These are phyloP conservation scores for Thraustochytrium sp. DNA, from an alignment of 352 stramenopile genomes.

Conservation along the genomic window DNA sequence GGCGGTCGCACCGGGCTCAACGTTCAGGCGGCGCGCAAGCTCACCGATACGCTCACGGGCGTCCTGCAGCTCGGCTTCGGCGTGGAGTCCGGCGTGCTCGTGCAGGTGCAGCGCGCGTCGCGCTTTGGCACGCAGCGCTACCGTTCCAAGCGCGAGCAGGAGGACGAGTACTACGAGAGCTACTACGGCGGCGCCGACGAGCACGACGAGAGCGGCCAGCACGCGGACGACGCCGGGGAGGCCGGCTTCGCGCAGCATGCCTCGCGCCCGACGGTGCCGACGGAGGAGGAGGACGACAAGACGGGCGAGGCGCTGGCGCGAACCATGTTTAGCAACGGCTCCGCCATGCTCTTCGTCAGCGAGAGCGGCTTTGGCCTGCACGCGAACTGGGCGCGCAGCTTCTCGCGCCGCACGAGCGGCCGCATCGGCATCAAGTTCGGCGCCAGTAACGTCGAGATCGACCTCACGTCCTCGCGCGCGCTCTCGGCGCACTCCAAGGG, in stretches of 20 bases:
- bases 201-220: neutral
- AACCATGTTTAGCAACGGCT: conserved; percentile 18
- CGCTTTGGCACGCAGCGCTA: neutral
- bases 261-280: neutral
- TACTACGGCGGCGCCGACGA: neutral
- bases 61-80: conserved; percentile 31
- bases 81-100: neutral
- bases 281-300: conserved; percentile 3
- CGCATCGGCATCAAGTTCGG: conserved; percentile 14
- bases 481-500: conserved; percentile 38
- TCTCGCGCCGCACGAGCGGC: neutral
- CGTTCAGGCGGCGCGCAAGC: conserved; percentile 12
- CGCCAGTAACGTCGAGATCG: neutral
- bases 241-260: neutral
- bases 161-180: conserved; percentile 18
- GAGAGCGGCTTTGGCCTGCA: conserved; percentile 11
- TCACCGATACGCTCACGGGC: conserved; percentile 24
- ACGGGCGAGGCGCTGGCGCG: neutral
- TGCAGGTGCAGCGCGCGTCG: conserved; percentile 7
- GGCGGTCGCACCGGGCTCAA: neutral
- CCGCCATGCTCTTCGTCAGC: conserved; percentile 22
- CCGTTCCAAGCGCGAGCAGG: conserved; percentile 26
- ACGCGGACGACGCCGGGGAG: neutral
- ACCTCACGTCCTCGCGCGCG: conserved; percentile 5
- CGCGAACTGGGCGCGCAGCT: conserved; percentile 6